Conservation (phyloP, 305 asterid species). For the Fraxinus dipetala region DNA sequence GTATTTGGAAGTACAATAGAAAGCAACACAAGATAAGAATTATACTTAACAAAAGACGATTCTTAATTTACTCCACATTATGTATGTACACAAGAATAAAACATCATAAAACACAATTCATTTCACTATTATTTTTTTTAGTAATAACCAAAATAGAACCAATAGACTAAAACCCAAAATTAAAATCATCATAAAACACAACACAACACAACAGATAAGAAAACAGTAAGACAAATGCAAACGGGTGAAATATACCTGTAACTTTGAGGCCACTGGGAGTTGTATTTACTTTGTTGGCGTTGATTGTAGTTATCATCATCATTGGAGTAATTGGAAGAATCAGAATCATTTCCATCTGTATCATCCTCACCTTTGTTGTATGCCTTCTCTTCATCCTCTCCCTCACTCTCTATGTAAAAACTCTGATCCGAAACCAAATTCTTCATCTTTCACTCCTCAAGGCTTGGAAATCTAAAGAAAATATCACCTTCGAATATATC, state of each 20-base stretch:
- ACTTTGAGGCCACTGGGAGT: conserved; percentile 90
- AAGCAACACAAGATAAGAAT: neutral
- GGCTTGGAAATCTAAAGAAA: conserved; percentile 22
- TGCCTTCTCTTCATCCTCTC: conserved; percentile 48
- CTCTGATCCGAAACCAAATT: conserved; percentile 55
- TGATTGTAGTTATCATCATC: conserved; percentile 45
- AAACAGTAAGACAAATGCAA: neutral
- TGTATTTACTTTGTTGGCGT: conserved; percentile 44
- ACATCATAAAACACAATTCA: neutral
- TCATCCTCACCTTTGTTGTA: conserved; percentile 35
- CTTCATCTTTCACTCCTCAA: conserved; percentile 41
- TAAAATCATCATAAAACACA: neutral
- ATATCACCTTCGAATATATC: neutral
- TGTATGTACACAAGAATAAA: neutral
- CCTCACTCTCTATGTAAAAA: conserved; percentile 64
- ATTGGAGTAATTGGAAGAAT: conserved; percentile 45
- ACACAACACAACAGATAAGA: neutral
- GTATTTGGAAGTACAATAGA: neutral
- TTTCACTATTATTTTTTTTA: neutral
- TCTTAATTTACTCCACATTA: neutral
- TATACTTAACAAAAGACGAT: neutral
- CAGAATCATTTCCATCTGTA: conserved; percentile 60
- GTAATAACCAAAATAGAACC: neutral
- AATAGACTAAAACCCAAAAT: neutral
- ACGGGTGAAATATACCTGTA: conserved; percentile 47